Evolutionary conservation across 2,329 filamentous ascomycete genomes (phyloP), one percentile per base, ranked within the genome.

Genomic region (Aspergillus latus): DNA sequence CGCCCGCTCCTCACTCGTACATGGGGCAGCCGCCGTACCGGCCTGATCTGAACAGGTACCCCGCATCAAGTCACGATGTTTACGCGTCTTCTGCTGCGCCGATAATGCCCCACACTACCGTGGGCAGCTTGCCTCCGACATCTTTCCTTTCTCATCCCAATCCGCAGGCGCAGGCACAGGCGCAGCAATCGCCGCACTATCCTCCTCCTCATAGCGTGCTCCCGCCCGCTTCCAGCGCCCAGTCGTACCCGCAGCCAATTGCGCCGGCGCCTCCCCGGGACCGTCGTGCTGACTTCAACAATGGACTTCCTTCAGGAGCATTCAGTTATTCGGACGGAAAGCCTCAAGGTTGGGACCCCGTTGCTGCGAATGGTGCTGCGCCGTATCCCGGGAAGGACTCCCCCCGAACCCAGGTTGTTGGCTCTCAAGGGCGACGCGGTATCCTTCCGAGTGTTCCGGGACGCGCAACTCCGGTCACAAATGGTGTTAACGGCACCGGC

Each of bases 401-500:
- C 9, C 75, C 75, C 47, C 72, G 75, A 13, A 94, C 91, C 32
- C 93, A 97, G 70, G 93, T 97, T 48, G 93, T 97, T 53, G 93
- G 93, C 52, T 96, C 92, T 28, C 93, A 97, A 77, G 93, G 93
- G 57, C 87, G 93, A 62, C 85, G 93, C 64, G 93, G 93, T 48
- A 95, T 97, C 39, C 78, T 97, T 60, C 93, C 93, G 13, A 96
- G 92, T 66, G 92, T 92, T 59, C 91, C 92, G 30, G 92, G 92
- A 43, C 83, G 92, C 58, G 89, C 92, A 54, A 86, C 90, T 52
- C 90, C 91, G 28, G 86, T 89, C 32, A 80, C 87, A 45, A 76
- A 79, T 61, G 75, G 74, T 32, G 68, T 90, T 43, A 86, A 85
- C 62, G 82, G 84, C 43, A 80, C 84, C 30, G 82, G 84, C 8